Evolutionary conservation across 1,284 basidiomycete species (phyloP).

Genomic region (Peniophora sp.): DNA sequence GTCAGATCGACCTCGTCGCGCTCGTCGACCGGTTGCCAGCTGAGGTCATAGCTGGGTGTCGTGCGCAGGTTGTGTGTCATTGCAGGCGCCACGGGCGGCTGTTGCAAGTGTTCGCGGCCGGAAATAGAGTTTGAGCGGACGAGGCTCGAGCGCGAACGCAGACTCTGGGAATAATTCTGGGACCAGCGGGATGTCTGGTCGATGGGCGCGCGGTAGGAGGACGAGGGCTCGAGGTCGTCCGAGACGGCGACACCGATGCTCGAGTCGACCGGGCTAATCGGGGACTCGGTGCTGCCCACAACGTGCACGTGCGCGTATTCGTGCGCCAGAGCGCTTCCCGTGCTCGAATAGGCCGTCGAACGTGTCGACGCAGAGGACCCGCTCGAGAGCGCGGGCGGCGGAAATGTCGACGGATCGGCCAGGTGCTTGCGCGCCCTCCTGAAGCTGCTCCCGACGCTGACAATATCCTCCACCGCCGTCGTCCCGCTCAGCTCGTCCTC

Average conservation of each 20-base stretch:
- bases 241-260: conserved; percentile 42
- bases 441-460: too few relatives aligned
- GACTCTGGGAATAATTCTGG: conserved; percentile 50
- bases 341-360: conserved; percentile 69
- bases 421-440: conserved; percentile 9
- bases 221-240: conserved; percentile 47
- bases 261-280: conserved; percentile 16
- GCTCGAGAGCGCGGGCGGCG: conserved; percentile 52
- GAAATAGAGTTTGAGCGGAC: conserved; percentile 37
- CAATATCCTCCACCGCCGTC: too few relatives aligned
- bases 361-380: conserved; percentile 62
- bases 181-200: conserved; percentile 59
- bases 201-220: conserved; percentile 23
- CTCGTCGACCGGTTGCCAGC: conserved; percentile 67
- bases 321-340: conserved; percentile 48
- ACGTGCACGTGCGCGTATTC: conserved; percentile 47
- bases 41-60: conserved; percentile 65
- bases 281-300: conserved; percentile 51
- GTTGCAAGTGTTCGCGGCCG: conserved; percentile 8
- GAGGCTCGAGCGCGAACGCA: conserved; percentile 60
- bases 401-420: conserved; percentile 19
- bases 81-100: not conserved
- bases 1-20: conserved; percentile 60
- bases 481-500: too few relatives aligned
- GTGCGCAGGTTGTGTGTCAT: conserved; percentile 33